Evolutionary conservation across 495 filamentous ascomycete genomes (phyloP).

Genomic region (Parathielavia hyrcaniae): DNA sequence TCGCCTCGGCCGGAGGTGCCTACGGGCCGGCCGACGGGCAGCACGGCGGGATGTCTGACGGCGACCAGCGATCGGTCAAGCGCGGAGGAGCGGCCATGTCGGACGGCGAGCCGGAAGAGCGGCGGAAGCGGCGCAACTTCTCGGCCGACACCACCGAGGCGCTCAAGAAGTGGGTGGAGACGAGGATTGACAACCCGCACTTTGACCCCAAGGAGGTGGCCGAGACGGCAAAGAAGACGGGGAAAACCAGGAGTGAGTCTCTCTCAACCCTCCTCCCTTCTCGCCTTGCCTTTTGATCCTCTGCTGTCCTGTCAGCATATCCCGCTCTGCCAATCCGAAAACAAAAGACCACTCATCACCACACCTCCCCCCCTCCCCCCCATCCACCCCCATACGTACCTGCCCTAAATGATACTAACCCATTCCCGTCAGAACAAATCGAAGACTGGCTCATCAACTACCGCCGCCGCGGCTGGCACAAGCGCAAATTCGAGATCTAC

Average conservation of each 20-base stretch:
- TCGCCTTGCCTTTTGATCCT: no score
- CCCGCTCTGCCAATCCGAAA: background rate
- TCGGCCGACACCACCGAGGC: background rate
- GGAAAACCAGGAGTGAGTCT: background rate
- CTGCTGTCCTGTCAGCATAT: background rate
- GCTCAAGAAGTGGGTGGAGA: background rate
- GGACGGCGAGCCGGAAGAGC: background rate
- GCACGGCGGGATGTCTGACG: no score
- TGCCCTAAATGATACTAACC: background rate
- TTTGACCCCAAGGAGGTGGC: background rate
- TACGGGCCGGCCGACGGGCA: no score
- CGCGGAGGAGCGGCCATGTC: background rate
- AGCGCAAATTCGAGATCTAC: background rate
- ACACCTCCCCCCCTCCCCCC: background rate
- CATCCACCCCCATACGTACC: background rate
- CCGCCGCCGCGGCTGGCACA: constrained; percentile 3
- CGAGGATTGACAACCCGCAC: background rate
- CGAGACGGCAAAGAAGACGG: background rate
- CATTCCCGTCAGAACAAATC: constrained; percentile 1
- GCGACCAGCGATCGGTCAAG: no score
- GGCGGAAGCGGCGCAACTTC: background rate
- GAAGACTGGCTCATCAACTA: constrained; percentile 10
- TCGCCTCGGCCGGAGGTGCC: no score
- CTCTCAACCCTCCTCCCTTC: background rate
- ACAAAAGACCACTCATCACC: no score